phyloP scores from a whole-genome alignment of 768 basidiomycete genomes.

The Xerocomus potaroensis region DNA sequence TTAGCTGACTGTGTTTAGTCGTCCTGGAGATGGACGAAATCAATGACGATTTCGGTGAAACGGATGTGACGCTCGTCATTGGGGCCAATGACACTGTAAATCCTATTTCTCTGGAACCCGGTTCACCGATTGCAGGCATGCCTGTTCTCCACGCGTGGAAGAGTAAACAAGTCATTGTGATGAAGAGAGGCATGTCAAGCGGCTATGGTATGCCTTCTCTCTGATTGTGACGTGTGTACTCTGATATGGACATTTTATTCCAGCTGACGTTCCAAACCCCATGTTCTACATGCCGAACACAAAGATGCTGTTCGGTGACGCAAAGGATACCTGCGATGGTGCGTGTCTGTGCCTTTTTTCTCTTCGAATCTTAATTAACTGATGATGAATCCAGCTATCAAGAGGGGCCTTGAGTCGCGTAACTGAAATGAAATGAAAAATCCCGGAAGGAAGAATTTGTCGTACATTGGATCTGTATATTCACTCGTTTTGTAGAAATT shows the following conservation, averaged over 20 bases:
- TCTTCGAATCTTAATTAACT: not conserved
- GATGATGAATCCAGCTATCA: slow-evolving; percentile 43
- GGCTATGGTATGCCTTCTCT: slow-evolving; percentile 61
- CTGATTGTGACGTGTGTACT: not conserved
- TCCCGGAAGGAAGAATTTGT: slow-evolving; percentile 1
- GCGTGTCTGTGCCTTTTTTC: slow-evolving; percentile 10
- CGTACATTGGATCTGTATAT: slow-evolving; percentile 18
- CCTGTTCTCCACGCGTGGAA: slow-evolving; percentile 91
- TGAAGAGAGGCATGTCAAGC: slow-evolving; percentile 88
- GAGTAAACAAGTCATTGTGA: slow-evolving; percentile 87
- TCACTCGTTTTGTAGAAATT: slow-evolving; percentile 17
- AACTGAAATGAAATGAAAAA: slow-evolving; percentile 14
- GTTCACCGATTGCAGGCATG: slow-evolving; percentile 89
- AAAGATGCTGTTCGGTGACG: slow-evolving; percentile 90
- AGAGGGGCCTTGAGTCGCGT: slow-evolving; percentile 49
- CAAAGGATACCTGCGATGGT: slow-evolving; percentile 89
- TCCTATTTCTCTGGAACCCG: slow-evolving; percentile 82
- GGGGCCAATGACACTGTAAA: slow-evolving; percentile 93
- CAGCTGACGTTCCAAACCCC: slow-evolving; percentile 88
- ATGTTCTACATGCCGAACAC: slow-evolving; percentile 92
- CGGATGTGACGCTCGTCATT: slow-evolving; percentile 87
- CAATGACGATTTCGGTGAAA: slow-evolving; percentile 86
- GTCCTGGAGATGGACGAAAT: slow-evolving; percentile 94
- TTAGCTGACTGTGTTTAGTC: slow-evolving; percentile 39
- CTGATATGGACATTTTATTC: slow-evolving; percentile 1